These are phyloP conservation scores for Tetrapisispora namnaoensis DNA, from an alignment of 805 yeast genomes.

Conservation along the genomic window DNA sequence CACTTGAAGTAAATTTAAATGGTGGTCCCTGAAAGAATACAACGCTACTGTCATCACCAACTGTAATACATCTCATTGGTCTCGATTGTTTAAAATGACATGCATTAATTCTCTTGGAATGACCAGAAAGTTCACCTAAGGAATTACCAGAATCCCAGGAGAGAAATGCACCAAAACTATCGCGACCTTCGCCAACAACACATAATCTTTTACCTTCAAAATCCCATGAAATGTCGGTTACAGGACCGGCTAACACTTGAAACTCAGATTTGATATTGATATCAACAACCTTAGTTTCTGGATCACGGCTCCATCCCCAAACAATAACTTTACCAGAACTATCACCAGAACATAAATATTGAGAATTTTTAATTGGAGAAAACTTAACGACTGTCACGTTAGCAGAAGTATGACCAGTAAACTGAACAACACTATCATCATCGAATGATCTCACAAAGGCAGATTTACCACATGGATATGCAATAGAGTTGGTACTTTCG, in stretches of 20 bases:
- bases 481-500: conserved; percentile 54
- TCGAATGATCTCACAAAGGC: conserved; percentile 60
- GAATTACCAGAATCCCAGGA: conserved; percentile 93
- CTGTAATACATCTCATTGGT: conserved; percentile 91
- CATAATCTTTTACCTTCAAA: conserved; percentile 75
- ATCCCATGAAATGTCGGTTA: conserved; percentile 86
- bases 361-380: conserved; percentile 66
- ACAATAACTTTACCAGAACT: conserved; percentile 80
- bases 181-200: conserved; percentile 93
- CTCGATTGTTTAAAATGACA: conserved; percentile 77
- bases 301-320: conserved; percentile 50
- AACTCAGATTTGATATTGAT: conserved; percentile 66
- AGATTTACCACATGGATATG: conserved; percentile 75
- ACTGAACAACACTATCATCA: conserved; percentile 41
- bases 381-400: conserved; percentile 77
- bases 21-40: conserved; percentile 92
- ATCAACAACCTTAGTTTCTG: conserved; percentile 37
- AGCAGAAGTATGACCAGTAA: conserved; percentile 52
- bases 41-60: conserved; percentile 75
- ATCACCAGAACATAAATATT: conserved; percentile 86
- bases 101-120: conserved; percentile 71
- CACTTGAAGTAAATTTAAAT: conserved; percentile 69
- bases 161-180: conserved; percentile 84
- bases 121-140: conserved; percentile 95
- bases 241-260: conserved; percentile 68